Percentiles rank a stretch among this genome's conserved stretches.
These are phyloP conservation scores for Pleurostoma richardsiae DNA, from an alignment of 2,329 filamentous ascomycete genomes.

Conservation along the genomic window DNA sequence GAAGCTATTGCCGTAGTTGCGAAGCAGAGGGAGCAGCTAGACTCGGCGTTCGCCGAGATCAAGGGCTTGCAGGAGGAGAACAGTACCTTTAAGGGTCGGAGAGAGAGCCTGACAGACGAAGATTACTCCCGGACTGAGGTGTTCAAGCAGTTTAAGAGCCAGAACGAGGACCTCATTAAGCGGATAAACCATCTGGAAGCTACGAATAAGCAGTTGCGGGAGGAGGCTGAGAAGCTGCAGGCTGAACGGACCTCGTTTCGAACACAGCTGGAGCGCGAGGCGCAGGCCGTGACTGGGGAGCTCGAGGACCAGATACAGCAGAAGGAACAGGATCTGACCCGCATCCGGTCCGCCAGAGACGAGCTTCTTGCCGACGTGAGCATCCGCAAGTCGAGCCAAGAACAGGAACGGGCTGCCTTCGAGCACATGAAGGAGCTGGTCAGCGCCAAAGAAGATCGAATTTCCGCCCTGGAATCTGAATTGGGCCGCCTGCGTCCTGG, in stretches of 20 bases:
- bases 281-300: constrained; percentile 66
- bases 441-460: constrained; percentile 73
- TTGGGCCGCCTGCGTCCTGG: constrained; percentile 61
- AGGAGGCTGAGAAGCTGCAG: constrained; percentile 80
- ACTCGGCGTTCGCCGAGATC: constrained; percentile 72
- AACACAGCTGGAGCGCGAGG: constrained; percentile 75
- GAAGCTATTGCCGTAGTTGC: constrained; percentile 71
- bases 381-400: constrained; percentile 73
- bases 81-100: constrained; percentile 62
- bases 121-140: constrained; percentile 90
- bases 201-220: constrained; percentile 75
- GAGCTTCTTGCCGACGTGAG: constrained; percentile 78
- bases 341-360: constrained; percentile 79
- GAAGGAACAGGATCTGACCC: constrained; percentile 77
- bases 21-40: constrained; percentile 86
- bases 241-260: constrained; percentile 81
- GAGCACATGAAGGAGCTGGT: constrained; percentile 77
- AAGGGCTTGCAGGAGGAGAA: constrained; percentile 72
- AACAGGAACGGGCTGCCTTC: constrained; percentile 65
- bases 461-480: constrained; percentile 77
- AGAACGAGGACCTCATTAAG: constrained; percentile 90
- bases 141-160: constrained; percentile 85
- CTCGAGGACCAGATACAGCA: constrained; percentile 77
- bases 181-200: constrained; percentile 89
- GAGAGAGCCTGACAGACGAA: constrained; percentile 77